These are phyloP conservation scores for Russula lepida DNA, from an alignment of 768 basidiomycete species.

Conservation along the genomic window DNA sequence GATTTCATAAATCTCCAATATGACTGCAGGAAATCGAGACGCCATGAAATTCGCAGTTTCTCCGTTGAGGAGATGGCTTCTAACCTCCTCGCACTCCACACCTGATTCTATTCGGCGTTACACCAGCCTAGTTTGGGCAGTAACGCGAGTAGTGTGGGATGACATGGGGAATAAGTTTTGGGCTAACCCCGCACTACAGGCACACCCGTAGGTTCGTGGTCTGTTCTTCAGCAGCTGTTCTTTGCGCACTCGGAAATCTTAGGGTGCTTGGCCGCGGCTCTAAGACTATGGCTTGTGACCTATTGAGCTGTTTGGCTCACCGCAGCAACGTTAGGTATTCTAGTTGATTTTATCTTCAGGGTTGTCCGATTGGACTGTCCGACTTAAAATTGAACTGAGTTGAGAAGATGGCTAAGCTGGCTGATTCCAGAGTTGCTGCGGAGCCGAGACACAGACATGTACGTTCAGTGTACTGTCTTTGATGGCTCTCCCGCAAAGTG, in stretches of 20 bases:
- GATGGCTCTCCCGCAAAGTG: too few relatives aligned
- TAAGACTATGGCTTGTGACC: neutral
- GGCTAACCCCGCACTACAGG: too few relatives aligned
- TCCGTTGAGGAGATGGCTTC: neutral
- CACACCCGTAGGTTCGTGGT: neutral
- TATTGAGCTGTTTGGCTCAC: neutral
- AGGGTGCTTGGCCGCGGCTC: neutral
- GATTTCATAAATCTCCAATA: neutral
- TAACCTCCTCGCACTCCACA: neutral
- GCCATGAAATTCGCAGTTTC: neutral
- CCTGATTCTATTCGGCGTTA: neutral
- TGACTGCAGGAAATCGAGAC: neutral
- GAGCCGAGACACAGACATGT: too few relatives aligned
- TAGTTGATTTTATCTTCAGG: too few relatives aligned
- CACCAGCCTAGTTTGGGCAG: too few relatives aligned
- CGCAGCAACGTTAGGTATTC: too few relatives aligned
- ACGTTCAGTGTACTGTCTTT: too few relatives aligned
- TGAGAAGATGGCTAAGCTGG: too few relatives aligned
- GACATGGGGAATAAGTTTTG: neutral
- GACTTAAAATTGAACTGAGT: too few relatives aligned
- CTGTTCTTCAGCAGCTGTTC: neutral
- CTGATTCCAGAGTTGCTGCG: too few relatives aligned
- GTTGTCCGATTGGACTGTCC: too few relatives aligned
- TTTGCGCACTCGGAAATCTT: neutral
- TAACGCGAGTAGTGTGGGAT: neutral